These are phyloP conservation scores for Aspergillus pseudoviridinutans DNA, from an alignment of 2,329 filamentous ascomycete species.

Conservation along the genomic window DNA sequence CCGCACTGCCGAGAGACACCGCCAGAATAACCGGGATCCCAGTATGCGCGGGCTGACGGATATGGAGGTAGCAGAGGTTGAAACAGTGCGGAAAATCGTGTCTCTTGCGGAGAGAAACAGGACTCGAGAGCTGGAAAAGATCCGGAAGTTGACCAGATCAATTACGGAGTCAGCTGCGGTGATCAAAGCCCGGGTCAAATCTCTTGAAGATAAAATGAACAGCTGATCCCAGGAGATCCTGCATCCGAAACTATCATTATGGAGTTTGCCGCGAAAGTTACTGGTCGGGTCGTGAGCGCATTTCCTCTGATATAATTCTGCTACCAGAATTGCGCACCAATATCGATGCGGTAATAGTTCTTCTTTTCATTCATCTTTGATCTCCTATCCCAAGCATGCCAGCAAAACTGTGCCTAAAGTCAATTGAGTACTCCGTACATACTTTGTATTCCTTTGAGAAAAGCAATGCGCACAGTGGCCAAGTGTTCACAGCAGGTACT, in stretches of 20 bases:
- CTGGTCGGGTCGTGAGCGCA: neutral
- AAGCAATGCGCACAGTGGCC: neutral
- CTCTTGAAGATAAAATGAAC: conserved; percentile 2
- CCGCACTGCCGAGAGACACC: conserved; percentile 11
- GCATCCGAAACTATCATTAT: neutral
- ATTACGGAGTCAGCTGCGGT: conserved; percentile 13
- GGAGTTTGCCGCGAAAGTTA: neutral
- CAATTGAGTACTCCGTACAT: neutral
- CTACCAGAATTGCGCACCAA: neutral
- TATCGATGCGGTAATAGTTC: neutral
- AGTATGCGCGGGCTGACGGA: conserved; percentile 9
- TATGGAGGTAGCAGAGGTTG: conserved; percentile 18
- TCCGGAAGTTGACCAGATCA: conserved; percentile 10
- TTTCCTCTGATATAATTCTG: neutral
- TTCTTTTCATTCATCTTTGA: neutral
- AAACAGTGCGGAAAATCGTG: conserved; percentile 17
- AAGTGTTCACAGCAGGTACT: neutral
- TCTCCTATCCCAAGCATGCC: neutral
- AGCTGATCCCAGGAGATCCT: neutral
- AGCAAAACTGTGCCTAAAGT: neutral
- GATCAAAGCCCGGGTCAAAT: conserved; percentile 12
- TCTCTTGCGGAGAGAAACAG: conserved; percentile 16
- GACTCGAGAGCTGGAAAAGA: conserved; percentile 16
- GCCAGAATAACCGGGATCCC: conserved; percentile 4
- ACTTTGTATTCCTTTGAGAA: neutral